These are phyloP conservation scores for Biscogniauxia sp. DNA, from an alignment of 2,329 filamentous ascomycete species.

Conservation along the genomic window DNA sequence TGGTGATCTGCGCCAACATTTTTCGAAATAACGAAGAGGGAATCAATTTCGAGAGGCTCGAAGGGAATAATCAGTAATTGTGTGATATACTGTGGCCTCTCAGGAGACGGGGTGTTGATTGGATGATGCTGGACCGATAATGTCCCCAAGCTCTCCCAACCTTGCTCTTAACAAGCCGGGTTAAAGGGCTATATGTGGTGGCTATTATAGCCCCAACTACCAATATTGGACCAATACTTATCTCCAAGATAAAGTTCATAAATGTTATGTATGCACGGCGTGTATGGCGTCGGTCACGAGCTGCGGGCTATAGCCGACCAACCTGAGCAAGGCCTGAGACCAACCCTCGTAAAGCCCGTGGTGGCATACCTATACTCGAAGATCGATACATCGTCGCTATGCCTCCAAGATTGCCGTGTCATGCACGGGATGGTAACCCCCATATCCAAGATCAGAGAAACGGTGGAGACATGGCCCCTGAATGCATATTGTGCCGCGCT, in stretches of 20 bases:
- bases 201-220: conserved; percentile 34
- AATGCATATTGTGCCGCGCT: conserved; percentile 20
- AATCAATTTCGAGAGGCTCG: background rate
- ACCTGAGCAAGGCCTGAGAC: background rate
- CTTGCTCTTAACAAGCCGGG: conserved; percentile 32
- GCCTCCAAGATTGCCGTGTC: conserved; percentile 14
- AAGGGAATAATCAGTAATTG: background rate
- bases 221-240: conserved; percentile 18
- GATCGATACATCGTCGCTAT: background rate
- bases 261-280: background rate
- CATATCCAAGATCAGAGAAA: conserved; percentile 27
- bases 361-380: background rate
- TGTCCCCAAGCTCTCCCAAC: conserved; percentile 30
- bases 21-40: background rate
- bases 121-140: conserved; percentile 34
- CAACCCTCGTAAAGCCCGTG: background rate
- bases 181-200: conserved; percentile 38
- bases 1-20: background rate
- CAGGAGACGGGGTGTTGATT: conserved; percentile 15
- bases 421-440: conserved; percentile 27
- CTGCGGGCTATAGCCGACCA: background rate
- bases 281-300: background rate
- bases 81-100: background rate
- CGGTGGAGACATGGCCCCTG: conserved; percentile 20
- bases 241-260: conserved; percentile 1